Base-by-base conservation (phyloP, 2,329 filamentous ascomycete genomes). In the Fusarium sp. region DNA sequence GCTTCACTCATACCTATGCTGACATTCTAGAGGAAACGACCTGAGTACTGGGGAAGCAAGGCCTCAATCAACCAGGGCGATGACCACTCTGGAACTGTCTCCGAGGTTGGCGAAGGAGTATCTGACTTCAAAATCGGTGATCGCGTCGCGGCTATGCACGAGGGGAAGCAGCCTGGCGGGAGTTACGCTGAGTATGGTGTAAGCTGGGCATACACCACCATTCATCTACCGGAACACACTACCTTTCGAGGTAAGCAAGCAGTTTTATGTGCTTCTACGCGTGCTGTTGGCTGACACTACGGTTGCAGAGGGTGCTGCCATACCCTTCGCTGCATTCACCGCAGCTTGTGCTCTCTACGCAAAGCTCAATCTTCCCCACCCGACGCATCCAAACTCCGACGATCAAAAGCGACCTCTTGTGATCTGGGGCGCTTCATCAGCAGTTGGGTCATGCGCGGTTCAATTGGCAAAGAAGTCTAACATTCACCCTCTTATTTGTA, bases 131-230 rank as follows among this genome's bases (percentile, higher is more conserved):
- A 34, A 34, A 51, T 56, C 0, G 71, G 71, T 34, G 71, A 74
- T 28, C 67, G 68, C 2, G 71, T 74, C 11, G 71, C 71, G 11
- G 71, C 71, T 0, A 72, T 74, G 59, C 71, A 74, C 17, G 66
- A 74, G 54, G 66, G 66, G 24, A 72, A 74, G 38, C 59, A 59
- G 3, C 45, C 58, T 30, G 62, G 45, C 1, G 71, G 71, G 0
- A 74, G 71, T 32, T 74, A 74, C 11, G 71, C 71, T 18, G 71
- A 74, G 55, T 74, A 72, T 17, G 67, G 56, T 3, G n/a, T 65
- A 6, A 73, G 66, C 10, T 71, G 62, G 52, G 50, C 71, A 2
- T 48, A 72, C 20, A 68, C 67, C 1, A 74, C 71, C 1, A 68
- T 74, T 44, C 51, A 34, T 32, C 18, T 74, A 10, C 71, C 71